A percentile compares a stretch with the other conserved stretches of the same genome.
phyloP scores from a whole-genome alignment of 495 filamentous ascomycete genomes.

The Penicillium silybi region DNA sequence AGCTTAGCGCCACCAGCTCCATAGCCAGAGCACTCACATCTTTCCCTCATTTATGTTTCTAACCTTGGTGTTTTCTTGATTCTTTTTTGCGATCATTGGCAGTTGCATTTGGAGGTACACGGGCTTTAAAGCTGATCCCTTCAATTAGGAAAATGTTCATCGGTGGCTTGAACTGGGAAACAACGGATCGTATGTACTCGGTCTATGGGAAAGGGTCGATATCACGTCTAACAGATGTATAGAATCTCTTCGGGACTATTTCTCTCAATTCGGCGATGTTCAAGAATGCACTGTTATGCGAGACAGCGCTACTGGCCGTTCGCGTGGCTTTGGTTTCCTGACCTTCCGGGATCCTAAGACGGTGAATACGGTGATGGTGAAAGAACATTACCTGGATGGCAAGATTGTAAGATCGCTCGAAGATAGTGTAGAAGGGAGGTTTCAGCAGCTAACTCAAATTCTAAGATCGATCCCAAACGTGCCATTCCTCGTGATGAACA shows the following conservation, averaged over 20 bases:
- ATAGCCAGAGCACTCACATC: slow-evolving; percentile 13
- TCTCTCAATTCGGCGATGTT: slow-evolving; percentile 96
- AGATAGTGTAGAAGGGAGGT: slow-evolving; percentile 3
- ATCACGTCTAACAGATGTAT: neutral
- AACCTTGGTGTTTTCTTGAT: neutral
- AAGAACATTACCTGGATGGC: slow-evolving; percentile 96
- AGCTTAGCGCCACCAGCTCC: slow-evolving; percentile 17
- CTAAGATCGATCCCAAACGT: slow-evolving; percentile 88
- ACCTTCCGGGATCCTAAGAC: slow-evolving; percentile 97
- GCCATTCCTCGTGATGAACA: slow-evolving; percentile 97
- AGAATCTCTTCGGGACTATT: slow-evolving; percentile 99
- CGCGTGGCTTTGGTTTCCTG: slow-evolving; percentile 93
- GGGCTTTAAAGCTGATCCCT: slow-evolving; percentile 16
- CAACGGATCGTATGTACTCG: slow-evolving; percentile 78
- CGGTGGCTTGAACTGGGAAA: slow-evolving; percentile 98
- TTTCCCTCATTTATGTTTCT: neutral
- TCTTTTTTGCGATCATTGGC: neutral
- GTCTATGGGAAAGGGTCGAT: neutral
- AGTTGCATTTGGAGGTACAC: neutral
- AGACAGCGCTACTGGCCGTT: slow-evolving; percentile 88
- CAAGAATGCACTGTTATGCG: slow-evolving; percentile 98
- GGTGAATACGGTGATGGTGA: slow-evolving; percentile 99
- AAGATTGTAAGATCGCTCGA: slow-evolving; percentile 74
- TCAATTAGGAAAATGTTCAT: slow-evolving; percentile 95
- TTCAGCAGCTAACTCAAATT: neutral